A percentile compares a stretch with the other conserved stretches of the same genome.
Conservation (phyloP, 192 early-diverging fungal genomes). For the Jimgerdemannia flammicorona region DNA sequence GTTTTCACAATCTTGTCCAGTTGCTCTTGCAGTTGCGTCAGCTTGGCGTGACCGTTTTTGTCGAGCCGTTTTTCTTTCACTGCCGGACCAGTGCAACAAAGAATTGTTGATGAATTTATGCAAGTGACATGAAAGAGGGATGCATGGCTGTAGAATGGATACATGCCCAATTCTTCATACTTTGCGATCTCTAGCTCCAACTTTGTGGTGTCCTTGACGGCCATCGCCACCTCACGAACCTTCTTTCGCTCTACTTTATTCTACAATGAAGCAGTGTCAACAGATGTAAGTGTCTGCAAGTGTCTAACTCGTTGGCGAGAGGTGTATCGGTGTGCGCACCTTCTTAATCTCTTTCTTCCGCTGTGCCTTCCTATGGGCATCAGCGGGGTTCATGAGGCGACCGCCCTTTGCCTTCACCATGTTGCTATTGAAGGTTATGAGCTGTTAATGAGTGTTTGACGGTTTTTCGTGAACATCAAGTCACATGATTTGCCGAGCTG, state of each 20-base stretch:
- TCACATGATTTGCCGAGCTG: too few relatives aligned
- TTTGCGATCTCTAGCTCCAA: constrained; percentile 44
- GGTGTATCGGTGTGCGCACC: constrained; percentile 17
- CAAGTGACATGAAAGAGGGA: too few relatives aligned
- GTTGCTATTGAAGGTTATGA: neutral
- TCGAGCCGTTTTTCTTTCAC: constrained; percentile 40
- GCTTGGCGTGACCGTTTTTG: constrained; percentile 36
- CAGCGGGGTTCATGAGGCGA: constrained; percentile 40
- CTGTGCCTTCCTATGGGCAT: constrained; percentile 41
- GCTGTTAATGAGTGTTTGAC: too few relatives aligned
- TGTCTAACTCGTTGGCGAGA: neutral
- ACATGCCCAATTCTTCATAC: constrained; percentile 42
- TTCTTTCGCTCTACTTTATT: constrained; percentile 64
- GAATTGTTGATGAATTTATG: neutral
- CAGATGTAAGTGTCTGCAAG: neutral
- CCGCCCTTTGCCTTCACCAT: constrained; percentile 37
- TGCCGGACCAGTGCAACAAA: neutral
- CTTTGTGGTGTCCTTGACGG: constrained; percentile 54
- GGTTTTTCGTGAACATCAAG: too few relatives aligned
- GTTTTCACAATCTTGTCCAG: constrained; percentile 54
- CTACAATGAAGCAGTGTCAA: constrained; percentile 22
- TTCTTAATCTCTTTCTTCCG: constrained; percentile 59
- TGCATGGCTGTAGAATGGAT: too few relatives aligned
- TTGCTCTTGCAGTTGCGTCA: constrained; percentile 42
- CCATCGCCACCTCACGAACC: constrained; percentile 42